phyloP scores from a whole-genome alignment of 2,329 filamentous ascomycete species.

The Colletotrichum caudatum region DNA sequence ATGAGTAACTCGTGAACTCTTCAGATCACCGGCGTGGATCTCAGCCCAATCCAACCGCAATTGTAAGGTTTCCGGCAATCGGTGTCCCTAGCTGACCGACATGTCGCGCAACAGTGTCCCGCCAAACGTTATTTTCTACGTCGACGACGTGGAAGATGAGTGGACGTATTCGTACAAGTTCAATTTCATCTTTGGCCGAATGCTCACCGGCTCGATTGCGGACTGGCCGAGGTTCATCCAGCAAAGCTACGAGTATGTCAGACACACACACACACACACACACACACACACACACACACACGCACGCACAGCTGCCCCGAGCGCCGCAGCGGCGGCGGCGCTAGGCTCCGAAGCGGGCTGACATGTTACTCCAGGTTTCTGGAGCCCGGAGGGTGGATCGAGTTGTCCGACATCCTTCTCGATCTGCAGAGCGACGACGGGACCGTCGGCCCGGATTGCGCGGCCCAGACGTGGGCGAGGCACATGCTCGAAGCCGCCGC shows the following conservation, averaged over 20 bases:
- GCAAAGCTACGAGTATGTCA: constrained; percentile 50
- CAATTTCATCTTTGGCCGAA: constrained; percentile 57
- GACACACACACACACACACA: too few species aligned
- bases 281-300: too few species aligned
- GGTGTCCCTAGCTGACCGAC: constrained; percentile 22
- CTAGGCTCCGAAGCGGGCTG: background rate
- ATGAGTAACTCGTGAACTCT: background rate
- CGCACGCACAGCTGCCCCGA: too few species aligned
- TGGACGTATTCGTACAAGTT: constrained; percentile 56
- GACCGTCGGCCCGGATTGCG: constrained; percentile 47
- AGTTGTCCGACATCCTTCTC: constrained; percentile 58
- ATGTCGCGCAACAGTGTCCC: constrained; percentile 54
- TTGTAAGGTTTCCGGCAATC: constrained; percentile 46
- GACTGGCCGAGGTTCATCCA: constrained; percentile 53
- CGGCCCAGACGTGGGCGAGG: constrained; percentile 50
- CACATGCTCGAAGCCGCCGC: constrained; percentile 49
- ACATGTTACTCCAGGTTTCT: constrained; percentile 44
- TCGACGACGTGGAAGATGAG: constrained; percentile 57
- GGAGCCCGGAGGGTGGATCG: constrained; percentile 59
- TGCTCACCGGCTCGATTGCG: constrained; percentile 52
- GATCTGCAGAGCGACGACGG: constrained; percentile 57
- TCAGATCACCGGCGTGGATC: constrained; percentile 54
- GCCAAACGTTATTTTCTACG: constrained; percentile 61
- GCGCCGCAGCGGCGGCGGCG: background rate
- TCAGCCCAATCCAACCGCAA: constrained; percentile 57